Base-by-base conservation (phyloP, 106 monocot genomes). In the Phalaenopsis equestris region DNA sequence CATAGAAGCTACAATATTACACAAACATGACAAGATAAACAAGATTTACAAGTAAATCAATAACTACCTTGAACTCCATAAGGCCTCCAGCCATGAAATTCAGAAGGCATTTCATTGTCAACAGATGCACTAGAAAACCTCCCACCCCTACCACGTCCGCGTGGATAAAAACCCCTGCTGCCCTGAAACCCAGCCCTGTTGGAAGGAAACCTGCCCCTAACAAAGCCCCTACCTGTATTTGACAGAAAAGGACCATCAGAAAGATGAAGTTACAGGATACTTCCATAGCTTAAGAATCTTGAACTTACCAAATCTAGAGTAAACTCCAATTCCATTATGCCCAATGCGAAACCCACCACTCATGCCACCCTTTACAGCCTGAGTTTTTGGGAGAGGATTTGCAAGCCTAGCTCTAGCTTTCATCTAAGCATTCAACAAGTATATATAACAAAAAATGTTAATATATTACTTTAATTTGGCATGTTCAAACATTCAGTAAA, bases 281-380 rank as follows among this genome's bases (percentile, higher is more conserved):
- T 46, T 21, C 43, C 67, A 56, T 2, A 6, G 18, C 67, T 76
- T 3, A 76, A 58, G 41, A 49, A 5, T 72, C 15, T 70, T 56
- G 2, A 11, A 79, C 82, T 84, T 84, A 90, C 90, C 88, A 84
- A 88, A 89, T 37, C 88, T 82, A 86, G 92, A 82, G 75, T 81
- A 85, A 45, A 42, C 49, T 46, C 90, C 88, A 56, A 49, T 52
- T 16, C 82, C 79, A 84, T 73, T 45, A 52, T 81, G 83, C 43
- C 88, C 90, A 83, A 93, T 93, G 55, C 84, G 86, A 78, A 88
- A 93, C 6, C 93, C 93, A 80, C 90, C 93, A 84, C 87, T 85
- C 85, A 93, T 93, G 74, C 90, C 90, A 82, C 93, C 90, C 72
- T 93, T 93, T 46, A 93, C 90, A 83, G 88, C 90, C 68, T 90